phyloP scores from a whole-genome alignment of 225 moss, liverwort and hornwort species.

The Asterella californica region DNA sequence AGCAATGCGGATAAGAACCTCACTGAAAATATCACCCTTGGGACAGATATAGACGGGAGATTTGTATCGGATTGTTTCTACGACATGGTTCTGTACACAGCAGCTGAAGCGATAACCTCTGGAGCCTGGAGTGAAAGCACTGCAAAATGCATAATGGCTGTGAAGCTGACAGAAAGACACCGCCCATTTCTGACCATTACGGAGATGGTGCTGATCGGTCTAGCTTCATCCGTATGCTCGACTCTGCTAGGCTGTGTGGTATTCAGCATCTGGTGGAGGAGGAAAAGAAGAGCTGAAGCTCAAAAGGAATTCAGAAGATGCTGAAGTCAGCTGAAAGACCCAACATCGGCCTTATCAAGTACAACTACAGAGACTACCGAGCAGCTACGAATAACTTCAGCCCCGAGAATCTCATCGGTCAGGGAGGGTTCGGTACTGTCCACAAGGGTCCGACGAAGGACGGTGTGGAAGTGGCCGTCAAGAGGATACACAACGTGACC shows the following conservation, averaged over 20 bases:
- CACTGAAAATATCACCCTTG: neutral
- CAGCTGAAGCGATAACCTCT: neutral
- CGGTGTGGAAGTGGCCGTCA: slow-evolving; percentile 48
- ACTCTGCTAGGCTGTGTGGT: neutral
- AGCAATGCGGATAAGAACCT: neutral
- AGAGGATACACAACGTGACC: slow-evolving; percentile 58
- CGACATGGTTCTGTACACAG: slow-evolving; percentile 17
- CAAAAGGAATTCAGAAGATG: slow-evolving; percentile 32
- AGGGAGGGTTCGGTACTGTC: slow-evolving; percentile 55
- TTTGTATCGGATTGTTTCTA: slow-evolving; percentile 4
- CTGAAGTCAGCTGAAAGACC: slow-evolving; percentile 30
- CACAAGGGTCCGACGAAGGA: slow-evolving; percentile 41
- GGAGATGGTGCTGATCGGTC: slow-evolving; percentile 1
- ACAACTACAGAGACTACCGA: slow-evolving; percentile 47
- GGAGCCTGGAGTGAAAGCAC: slow-evolving; percentile 12
- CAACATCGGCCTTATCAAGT: slow-evolving; percentile 43
- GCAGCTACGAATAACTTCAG: slow-evolving; percentile 51
- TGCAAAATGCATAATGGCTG: slow-evolving; percentile 20
- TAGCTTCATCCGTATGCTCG: neutral
- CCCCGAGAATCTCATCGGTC: slow-evolving; percentile 43
- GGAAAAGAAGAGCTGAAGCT: neutral
- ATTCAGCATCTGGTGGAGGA: neutral
- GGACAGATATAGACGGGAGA: neutral
- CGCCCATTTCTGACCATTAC: neutral
- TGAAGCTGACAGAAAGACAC: neutral